Percentiles rank a stretch among this genome's conserved stretches.
These are phyloP conservation scores for Bisporella sp. DNA, from an alignment of 2,329 filamentous ascomycete genomes.

Conservation along the genomic window DNA sequence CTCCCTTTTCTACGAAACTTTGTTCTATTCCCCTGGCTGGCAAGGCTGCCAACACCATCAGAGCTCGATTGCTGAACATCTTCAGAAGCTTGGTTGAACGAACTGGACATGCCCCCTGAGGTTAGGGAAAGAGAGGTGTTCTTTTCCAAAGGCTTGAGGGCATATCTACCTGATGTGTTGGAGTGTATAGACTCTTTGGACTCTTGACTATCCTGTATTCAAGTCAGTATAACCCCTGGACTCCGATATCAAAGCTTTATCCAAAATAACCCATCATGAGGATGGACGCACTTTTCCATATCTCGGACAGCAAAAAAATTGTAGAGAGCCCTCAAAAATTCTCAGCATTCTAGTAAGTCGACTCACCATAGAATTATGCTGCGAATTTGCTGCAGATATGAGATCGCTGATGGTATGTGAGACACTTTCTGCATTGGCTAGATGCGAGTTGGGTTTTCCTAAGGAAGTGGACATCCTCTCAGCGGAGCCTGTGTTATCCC, in stretches of 20 bases:
- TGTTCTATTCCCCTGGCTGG: constrained; percentile 18
- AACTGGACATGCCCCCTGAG: constrained; percentile 9
- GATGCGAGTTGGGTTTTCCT: constrained; percentile 3
- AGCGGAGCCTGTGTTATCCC: constrained; percentile 44
- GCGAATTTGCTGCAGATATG: constrained; percentile 13
- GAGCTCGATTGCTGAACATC: constrained; percentile 12
- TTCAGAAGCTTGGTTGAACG: neutral
- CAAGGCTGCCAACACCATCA: constrained; percentile 23
- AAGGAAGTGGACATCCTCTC: constrained; percentile 34
- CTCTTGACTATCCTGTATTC: no score
- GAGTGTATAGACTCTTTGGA: constrained; percentile 1
- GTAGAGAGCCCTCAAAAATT: no score
- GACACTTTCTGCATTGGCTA: constrained; percentile 2
- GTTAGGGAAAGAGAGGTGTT: constrained; percentile 18
- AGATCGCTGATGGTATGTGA: no score
- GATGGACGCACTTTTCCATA: no score
- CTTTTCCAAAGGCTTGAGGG: constrained; percentile 22
- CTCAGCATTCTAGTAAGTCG: neutral
- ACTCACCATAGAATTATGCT: constrained; percentile 17
- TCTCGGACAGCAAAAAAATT: no score
- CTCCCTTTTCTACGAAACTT: constrained; percentile 56
- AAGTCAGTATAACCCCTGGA: no score
- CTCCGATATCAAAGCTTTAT: no score
- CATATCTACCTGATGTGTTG: neutral
- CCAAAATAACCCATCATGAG: no score